Conservation (phyloP, 805 yeast genomes). For the Candida morakotiae region DNA sequence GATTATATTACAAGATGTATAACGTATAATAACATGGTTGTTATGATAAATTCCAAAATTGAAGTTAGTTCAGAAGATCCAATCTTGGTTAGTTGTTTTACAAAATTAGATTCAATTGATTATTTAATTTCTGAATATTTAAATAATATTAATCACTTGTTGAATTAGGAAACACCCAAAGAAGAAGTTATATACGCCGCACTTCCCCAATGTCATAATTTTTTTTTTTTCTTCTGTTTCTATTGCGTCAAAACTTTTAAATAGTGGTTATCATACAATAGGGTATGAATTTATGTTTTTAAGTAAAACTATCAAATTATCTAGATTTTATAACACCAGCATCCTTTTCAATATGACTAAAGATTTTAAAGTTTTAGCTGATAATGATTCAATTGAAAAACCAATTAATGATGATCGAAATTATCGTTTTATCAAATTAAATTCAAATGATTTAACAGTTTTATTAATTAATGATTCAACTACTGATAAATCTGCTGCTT, state of each 20-base stretch:
- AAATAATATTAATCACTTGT: conserved; percentile 8
- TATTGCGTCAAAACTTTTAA: background rate
- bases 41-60: conserved; percentile 54
- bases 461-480: conserved; percentile 63
- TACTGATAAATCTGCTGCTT: conserved; percentile 74
- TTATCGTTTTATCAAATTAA: conserved; percentile 60
- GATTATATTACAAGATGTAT: conserved; percentile 60
- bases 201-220: background rate
- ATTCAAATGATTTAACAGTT: conserved; percentile 53
- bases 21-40: conserved; percentile 57
- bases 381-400: conserved; percentile 30
- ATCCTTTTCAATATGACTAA: conserved; percentile 4
- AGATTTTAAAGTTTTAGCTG: conserved; percentile 21
- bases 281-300: no score
- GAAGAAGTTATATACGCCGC: background rate
- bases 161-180: background rate
- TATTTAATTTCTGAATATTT: conserved; percentile 37
- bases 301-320: no score
- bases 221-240: background rate
- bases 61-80: conserved; percentile 69
- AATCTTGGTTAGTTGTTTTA: conserved; percentile 53
- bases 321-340: background rate
- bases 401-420: conserved; percentile 68
- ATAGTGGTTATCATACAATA: background rate
- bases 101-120: conserved; percentile 62